phyloP scores from a whole-genome alignment of 1,139 yeast species.

The Hansenula sp. region DNA sequence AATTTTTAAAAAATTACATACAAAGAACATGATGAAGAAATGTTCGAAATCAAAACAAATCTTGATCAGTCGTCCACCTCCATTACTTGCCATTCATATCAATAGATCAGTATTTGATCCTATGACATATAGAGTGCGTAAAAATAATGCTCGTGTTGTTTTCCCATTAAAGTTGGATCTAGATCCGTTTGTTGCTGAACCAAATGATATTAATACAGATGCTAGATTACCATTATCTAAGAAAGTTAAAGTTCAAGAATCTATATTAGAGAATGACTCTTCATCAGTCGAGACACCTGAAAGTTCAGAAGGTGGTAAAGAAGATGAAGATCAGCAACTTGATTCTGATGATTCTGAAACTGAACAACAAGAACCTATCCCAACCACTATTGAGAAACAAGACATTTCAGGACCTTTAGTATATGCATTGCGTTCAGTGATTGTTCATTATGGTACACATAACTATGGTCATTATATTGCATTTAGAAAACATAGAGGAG shows the following conservation, averaged over 20 bases:
- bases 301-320: slow-evolving; percentile 10
- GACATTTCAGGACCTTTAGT: slow-evolving; percentile 37
- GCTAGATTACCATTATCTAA: slow-evolving; percentile 73
- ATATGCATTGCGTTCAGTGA: slow-evolving; percentile 76
- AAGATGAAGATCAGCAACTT: slow-evolving; percentile 15
- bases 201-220: slow-evolving; percentile 69
- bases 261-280: slow-evolving; percentile 7
- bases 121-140: slow-evolving; percentile 73
- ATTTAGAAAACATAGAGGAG: slow-evolving; percentile 71
- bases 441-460: slow-evolving; percentile 90
- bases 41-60: slow-evolving; percentile 82
- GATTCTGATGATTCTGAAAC: slow-evolving; percentile 4
- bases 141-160: slow-evolving; percentile 76
- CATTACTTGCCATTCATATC: slow-evolving; percentile 77
- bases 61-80: slow-evolving; percentile 77
- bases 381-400: slow-evolving; percentile 14
- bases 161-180: slow-evolving; percentile 69
- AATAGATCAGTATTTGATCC: slow-evolving; percentile 93
- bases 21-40: slow-evolving; percentile 70
- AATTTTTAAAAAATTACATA: slow-evolving; percentile 66
- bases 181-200: slow-evolving; percentile 64
- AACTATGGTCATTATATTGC: slow-evolving; percentile 94
- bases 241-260: slow-evolving; percentile 21
- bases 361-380: slow-evolving; percentile 12
- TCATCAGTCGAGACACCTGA: not conserved